These are phyloP conservation scores for Melampsora americana DNA, from an alignment of 1,284 basidiomycete genomes.

Conservation along the genomic window DNA sequence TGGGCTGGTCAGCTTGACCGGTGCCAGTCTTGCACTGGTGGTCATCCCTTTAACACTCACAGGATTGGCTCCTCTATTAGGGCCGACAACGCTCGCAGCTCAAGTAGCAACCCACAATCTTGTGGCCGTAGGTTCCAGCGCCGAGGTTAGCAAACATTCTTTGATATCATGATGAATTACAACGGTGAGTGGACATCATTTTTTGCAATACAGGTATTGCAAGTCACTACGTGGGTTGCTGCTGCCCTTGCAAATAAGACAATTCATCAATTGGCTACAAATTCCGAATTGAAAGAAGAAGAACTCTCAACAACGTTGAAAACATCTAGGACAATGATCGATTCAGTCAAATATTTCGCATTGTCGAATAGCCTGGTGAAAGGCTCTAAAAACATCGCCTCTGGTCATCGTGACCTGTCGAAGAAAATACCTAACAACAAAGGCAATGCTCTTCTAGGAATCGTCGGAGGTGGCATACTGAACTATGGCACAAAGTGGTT, in stretches of 20 bases:
- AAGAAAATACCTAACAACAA: background rate
- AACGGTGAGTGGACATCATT: background rate
- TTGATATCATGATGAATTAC: background rate
- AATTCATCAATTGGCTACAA: constrained; percentile 29
- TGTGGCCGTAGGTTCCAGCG: constrained; percentile 24
- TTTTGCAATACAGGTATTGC: constrained; percentile 8
- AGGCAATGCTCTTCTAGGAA: background rate
- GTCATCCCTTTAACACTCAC: constrained; percentile 28
- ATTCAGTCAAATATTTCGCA: constrained; percentile 28
- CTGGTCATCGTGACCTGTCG: background rate
- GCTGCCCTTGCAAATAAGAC: constrained; percentile 28
- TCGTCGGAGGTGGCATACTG: background rate
- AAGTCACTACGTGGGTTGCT: constrained; percentile 33
- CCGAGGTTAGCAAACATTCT: constrained; percentile 6
- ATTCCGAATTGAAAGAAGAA: constrained; percentile 25
- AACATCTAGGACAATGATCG: constrained; percentile 16
- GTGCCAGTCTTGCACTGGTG: constrained; percentile 34
- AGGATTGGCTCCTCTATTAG: constrained; percentile 26
- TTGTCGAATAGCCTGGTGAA: background rate
- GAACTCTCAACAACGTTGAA: constrained; percentile 18
- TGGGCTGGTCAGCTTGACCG: constrained; percentile 33
- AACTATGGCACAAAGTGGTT: constrained; percentile 1
- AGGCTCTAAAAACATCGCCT: background rate
- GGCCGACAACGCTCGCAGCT: constrained; percentile 18
- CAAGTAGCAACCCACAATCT: constrained; percentile 16